Evolutionary conservation across 2,329 filamentous ascomycete genomes (phyloP).

Genomic region (Penicillium sp.): DNA sequence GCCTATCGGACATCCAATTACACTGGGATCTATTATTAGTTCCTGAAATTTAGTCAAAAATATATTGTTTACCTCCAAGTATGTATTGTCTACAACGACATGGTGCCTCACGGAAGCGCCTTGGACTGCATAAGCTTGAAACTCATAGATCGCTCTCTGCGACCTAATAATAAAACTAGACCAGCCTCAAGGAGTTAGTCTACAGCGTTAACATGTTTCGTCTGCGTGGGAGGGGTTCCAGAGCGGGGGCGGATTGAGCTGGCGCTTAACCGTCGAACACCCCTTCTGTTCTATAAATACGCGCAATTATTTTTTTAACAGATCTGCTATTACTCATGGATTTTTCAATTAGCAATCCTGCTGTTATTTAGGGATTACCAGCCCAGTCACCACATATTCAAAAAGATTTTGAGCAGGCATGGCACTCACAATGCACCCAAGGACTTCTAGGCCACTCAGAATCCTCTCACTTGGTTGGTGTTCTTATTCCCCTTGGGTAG

Average conservation of each 20-base stretch:
- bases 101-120: too few species aligned
- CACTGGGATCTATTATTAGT: too few species aligned
- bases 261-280: neutral
- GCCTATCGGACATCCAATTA: too few species aligned
- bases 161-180: neutral
- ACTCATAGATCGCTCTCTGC: neutral
- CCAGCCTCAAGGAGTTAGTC: neutral
- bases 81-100: too few species aligned
- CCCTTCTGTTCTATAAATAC: neutral
- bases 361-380: neutral
- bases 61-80: too few species aligned
- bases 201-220: neutral
- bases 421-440: neutral
- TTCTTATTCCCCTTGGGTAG: neutral
- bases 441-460: neutral
- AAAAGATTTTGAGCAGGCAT: neutral
- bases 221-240: neutral
- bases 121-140: neutral
- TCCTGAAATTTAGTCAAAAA: too few species aligned
- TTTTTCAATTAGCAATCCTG: neutral
- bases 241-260: neutral
- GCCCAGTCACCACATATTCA: neutral
- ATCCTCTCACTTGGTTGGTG: constrained; percentile 5
- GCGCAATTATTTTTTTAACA: neutral
- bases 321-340: neutral